Evolutionary conservation across 768 basidiomycete species (phyloP), one percentile per base, ranked within the genome.

Genomic region (Pleurotus sapidus): DNA sequence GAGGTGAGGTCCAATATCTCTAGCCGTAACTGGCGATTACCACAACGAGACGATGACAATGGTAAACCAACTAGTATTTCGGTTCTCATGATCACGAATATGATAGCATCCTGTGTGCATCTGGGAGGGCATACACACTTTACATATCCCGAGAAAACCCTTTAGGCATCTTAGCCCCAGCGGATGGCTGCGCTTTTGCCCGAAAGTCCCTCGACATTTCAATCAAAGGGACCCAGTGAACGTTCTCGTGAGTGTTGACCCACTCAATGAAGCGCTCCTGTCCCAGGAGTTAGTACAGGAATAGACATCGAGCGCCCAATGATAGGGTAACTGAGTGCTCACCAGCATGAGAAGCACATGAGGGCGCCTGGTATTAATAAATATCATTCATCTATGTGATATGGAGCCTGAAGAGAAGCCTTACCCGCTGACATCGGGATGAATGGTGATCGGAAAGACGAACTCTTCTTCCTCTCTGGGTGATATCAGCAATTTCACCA

Each of bases 321-420:
- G 30, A 34, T 8, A 34, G 30, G 30, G 30, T 34, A 9, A 3
- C 30, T 34, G 30, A 9, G 9, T 38, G 45, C 71, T 65, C 48
- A 83, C 86, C 55, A 91, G 80, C 84, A 90, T 89, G 46, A 90
- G 75, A 9, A 90, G 72, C 12, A 90, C 84, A 63, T 92, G 89
- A 7, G 87, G 84, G 1, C 83, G 77, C 7, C 86, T 85, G 30
- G 30, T 34, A 47, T 49, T 43, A 34, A 57, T 30, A 23, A 34
- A n/a, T 40, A 18, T 25, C 18, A 38, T 37, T 18, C 55, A 24
- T 57, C 20, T 51, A 23, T 50, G 25, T 61, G 45, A 49, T 46
- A 25, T n/a, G 11, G 5, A 27, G 34, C 14, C 39, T 24, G 54
- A 51, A 24, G 39, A 64, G 46, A 57, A 38, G 20, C 15, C 81